Percentiles rank a stretch among this genome's conserved stretches.
phyloP scores from a whole-genome alignment of 202 grass and related monocot species.

The Carex arenaria region DNA sequence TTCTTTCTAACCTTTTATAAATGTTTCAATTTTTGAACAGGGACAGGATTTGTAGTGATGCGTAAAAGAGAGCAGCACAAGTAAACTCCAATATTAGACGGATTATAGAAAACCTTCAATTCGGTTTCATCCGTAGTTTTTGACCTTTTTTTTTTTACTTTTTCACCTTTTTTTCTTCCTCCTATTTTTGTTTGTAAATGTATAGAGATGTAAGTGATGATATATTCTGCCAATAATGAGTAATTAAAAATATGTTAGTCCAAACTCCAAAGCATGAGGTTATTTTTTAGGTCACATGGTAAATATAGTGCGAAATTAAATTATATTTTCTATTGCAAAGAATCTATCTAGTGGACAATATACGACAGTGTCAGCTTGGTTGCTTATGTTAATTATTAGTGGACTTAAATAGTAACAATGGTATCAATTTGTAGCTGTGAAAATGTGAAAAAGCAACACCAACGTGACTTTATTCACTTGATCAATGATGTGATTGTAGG shows the following conservation, averaged over 20 bases:
- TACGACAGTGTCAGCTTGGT: background rate
- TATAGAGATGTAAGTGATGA: slow-evolving; percentile 13
- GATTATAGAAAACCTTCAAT: slow-evolving; percentile 23
- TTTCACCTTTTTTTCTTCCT: background rate
- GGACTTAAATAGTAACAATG: background rate
- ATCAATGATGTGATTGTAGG: background rate
- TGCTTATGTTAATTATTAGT: background rate
- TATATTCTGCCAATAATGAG: background rate
- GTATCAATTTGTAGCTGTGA: slow-evolving; percentile 3
- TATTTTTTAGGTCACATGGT: background rate
- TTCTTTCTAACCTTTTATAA: background rate
- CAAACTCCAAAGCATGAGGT: background rate
- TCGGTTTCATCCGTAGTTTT: background rate
- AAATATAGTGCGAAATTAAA: background rate
- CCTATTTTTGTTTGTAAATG: slow-evolving; percentile 23
- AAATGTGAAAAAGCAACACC: background rate
- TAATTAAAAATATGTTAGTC: background rate
- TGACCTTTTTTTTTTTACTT: background rate
- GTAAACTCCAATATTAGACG: background rate
- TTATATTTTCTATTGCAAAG: no score
- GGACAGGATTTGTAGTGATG: slow-evolving; percentile 33
- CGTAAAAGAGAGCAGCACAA: background rate
- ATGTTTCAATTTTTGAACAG: slow-evolving; percentile 25
- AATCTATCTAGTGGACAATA: background rate
- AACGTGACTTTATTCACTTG: background rate